These are phyloP conservation scores for Ensete glaucum DNA, from an alignment of 176 grass and related monocot species.

Conservation along the genomic window DNA sequence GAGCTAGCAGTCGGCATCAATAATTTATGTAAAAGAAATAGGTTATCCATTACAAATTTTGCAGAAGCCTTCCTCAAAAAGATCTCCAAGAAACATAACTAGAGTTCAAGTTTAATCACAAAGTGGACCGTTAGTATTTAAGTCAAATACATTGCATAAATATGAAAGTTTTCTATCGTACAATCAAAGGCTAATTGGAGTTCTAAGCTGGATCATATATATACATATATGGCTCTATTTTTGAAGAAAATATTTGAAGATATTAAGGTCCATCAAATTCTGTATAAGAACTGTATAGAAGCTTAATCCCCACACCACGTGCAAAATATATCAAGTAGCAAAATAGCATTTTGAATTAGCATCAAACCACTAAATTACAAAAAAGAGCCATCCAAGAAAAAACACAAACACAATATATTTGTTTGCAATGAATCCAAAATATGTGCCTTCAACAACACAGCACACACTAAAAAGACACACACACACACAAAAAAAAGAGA, in stretches of 20 bases:
- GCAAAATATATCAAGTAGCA: neutral
- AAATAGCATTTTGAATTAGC: neutral
- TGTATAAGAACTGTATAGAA: neutral
- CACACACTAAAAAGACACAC: neutral
- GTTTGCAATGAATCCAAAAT: neutral
- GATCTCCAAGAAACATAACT: neutral
- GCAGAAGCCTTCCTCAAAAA: neutral
- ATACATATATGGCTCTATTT: neutral
- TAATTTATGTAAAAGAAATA: neutral
- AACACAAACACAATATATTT: neutral
- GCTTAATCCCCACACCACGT: neutral
- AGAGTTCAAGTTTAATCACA: neutral
- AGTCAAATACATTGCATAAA: too few species aligned
- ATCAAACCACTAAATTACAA: neutral
- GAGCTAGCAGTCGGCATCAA: neutral
- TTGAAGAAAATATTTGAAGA: neutral
- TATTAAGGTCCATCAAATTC: neutral
- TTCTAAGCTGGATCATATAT: neutral
- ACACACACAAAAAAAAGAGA: neutral
- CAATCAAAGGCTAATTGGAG: too few species aligned
- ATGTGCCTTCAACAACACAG: neutral
- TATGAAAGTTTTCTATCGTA: too few species aligned
- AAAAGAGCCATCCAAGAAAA: neutral
- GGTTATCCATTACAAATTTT: constrained; percentile 1
- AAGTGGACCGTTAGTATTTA: neutral